Conservation (phyloP, 345 rosid genomes). For the Eutrema japonicum region DNA sequence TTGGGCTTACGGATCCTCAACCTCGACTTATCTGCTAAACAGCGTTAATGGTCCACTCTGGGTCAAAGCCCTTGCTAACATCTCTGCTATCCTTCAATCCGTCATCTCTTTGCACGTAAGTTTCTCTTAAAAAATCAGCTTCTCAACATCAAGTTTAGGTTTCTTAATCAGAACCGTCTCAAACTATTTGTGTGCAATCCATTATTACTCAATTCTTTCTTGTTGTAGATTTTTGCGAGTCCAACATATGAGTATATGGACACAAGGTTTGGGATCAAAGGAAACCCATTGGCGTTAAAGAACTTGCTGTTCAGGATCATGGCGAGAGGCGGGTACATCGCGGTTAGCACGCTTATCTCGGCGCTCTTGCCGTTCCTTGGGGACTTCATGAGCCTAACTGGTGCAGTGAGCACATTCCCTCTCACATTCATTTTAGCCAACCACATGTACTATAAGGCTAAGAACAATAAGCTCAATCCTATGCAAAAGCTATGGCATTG, state of each 20-base stretch:
- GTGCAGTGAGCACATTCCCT: slow-evolving; percentile 91
- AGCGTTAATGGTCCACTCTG: slow-evolving; percentile 76
- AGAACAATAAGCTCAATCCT: slow-evolving; percentile 51
- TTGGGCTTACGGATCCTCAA: slow-evolving; percentile 94
- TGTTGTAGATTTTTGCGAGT: slow-evolving; percentile 81
- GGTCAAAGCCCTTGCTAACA: slow-evolving; percentile 78
- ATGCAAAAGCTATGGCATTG: slow-evolving; percentile 80
- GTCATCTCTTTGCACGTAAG: slow-evolving; percentile 86
- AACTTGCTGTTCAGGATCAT: slow-evolving; percentile 66
- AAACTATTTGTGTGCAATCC: background rate
- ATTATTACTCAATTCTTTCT: background rate
- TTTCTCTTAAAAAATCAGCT: background rate
- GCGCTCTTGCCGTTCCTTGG: slow-evolving; percentile 91
- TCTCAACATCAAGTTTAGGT: background rate
- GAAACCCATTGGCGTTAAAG: slow-evolving; percentile 57
- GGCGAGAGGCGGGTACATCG: slow-evolving; percentile 78
- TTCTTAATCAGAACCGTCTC: background rate
- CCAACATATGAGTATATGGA: slow-evolving; percentile 92
- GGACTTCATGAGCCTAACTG: slow-evolving; percentile 89
- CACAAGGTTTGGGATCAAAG: slow-evolving; percentile 74
- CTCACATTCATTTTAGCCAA: slow-evolving; percentile 92
- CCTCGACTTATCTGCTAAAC: slow-evolving; percentile 71
- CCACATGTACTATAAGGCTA: slow-evolving; percentile 82
- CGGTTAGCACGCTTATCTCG: slow-evolving; percentile 67
- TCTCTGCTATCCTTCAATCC: slow-evolving; percentile 80